Conservation (phyloP, 768 basidiomycete genomes). For the Hygrocybe punicea region DNA sequence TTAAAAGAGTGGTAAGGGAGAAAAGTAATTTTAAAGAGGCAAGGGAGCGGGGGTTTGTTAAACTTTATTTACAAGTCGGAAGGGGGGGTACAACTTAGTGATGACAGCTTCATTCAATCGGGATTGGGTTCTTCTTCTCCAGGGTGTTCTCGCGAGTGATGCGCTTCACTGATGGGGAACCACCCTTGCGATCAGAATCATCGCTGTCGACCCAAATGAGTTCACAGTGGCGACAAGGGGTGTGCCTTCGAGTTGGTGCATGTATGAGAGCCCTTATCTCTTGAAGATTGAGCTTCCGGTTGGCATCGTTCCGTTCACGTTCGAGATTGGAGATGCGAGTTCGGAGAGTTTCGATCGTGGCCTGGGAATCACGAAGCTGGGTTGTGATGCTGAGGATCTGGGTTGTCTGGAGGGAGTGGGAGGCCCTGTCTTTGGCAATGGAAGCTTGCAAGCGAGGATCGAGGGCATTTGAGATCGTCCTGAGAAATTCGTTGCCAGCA, state of each 20-base stretch:
- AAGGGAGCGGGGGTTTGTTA: too few relatives aligned
- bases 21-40: too few relatives aligned
- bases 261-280: neutral
- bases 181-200: constrained; percentile 4
- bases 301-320: neutral
- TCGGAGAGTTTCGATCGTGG: neutral
- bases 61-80: too few relatives aligned
- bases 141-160: neutral
- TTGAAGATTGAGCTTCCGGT: neutral
- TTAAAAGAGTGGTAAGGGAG: too few relatives aligned
- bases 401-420: neutral
- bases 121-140: neutral
- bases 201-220: constrained; percentile 5
- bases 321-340: neutral
- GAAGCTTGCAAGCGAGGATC: neutral
- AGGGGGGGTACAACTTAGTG: too few relatives aligned
- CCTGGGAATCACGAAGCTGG: neutral
- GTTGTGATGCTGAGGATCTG: neutral
- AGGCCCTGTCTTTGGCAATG: neutral
- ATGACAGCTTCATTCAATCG: constrained; percentile 3
- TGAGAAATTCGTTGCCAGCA: constrained; percentile 1
- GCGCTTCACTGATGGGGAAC: constrained; percentile 7
- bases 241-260: neutral
- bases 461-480: neutral
- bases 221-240: constrained; percentile 4